Conservation (phyloP, 441 rosid species). For the Metrosideros polymorpha region DNA sequence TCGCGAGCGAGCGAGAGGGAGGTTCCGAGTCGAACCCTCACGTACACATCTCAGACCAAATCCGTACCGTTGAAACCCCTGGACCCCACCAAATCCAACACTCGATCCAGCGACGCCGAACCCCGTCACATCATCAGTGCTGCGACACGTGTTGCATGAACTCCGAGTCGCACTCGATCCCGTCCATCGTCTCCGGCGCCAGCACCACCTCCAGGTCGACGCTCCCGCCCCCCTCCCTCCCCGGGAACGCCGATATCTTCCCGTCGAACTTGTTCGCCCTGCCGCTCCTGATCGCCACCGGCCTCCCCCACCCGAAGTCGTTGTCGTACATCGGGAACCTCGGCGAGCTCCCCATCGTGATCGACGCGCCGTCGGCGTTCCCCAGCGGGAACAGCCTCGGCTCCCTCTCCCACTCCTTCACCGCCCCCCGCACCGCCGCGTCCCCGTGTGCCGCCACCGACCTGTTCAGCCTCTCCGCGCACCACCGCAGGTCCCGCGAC, state of each 20-base stretch:
- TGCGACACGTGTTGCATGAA: constrained; percentile 10
- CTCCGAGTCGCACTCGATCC: constrained; percentile 7
- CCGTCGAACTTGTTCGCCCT: constrained; percentile 15
- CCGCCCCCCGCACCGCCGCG: not conserved
- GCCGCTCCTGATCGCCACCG: constrained; percentile 14
- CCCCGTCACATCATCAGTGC: not conserved
- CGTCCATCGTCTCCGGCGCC: constrained; percentile 13
- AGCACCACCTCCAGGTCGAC: constrained; percentile 16
- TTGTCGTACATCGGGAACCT: constrained; percentile 19
- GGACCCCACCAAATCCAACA: not conserved
- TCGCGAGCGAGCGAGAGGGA: not conserved
- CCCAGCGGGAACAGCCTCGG: constrained; percentile 16
- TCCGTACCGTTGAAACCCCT: not conserved
- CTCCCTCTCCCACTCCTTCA: constrained; percentile 9
- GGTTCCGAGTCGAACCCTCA: not conserved
- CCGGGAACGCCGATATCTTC: constrained; percentile 17
- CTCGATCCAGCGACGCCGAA: not conserved
- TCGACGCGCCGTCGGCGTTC: constrained; percentile 12
- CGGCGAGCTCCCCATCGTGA: constrained; percentile 20
- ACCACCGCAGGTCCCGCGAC: constrained; percentile 11
- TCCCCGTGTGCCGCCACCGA: not conserved
- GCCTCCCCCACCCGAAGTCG: constrained; percentile 17
- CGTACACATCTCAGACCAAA: not conserved
- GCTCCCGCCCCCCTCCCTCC: constrained; percentile 15
- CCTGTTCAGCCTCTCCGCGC: constrained; percentile 13